Conservation (phyloP, 345 rosid species). For the Clausena lansium region DNA sequence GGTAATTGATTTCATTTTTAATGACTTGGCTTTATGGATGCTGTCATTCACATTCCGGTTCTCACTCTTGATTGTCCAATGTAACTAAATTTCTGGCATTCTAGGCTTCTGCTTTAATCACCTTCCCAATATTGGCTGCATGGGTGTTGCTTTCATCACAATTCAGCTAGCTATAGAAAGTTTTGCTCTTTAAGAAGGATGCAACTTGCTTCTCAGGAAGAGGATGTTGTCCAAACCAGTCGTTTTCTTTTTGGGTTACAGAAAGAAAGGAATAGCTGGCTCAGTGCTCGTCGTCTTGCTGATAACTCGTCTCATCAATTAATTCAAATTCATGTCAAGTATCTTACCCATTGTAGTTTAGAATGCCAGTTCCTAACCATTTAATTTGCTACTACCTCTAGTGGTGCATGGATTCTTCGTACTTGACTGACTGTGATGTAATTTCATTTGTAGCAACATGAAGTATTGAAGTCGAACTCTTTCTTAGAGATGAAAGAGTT, state of each 20-base stretch:
- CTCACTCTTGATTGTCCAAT: neutral
- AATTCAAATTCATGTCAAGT: neutral
- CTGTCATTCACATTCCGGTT: neutral
- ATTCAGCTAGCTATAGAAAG: conserved; percentile 20
- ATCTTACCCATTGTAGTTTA: neutral
- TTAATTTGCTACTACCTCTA: neutral
- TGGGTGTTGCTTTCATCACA: conserved; percentile 50
- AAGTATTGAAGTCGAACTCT: neutral
- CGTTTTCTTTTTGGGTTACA: neutral
- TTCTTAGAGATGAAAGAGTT: neutral
- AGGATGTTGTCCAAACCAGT: neutral
- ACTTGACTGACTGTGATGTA: neutral
- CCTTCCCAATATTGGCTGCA: conserved; percentile 65
- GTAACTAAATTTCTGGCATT: conserved; percentile 13
- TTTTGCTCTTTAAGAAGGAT: conserved; percentile 1
- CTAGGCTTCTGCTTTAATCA: conserved; percentile 76
- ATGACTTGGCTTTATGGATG: no score
- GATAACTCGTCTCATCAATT: neutral
- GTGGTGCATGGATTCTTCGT: neutral
- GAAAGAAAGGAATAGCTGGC: neutral
- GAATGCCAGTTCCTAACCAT: neutral
- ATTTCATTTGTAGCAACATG: neutral
- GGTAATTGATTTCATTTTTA: neutral
- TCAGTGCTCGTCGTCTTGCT: neutral
- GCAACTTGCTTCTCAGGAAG: neutral